Evolutionary conservation across 352 stramenopile genomes (phyloP), one percentile per base, ranked within the genome.

Genomic region (Globisporangium perplexum): DNA sequence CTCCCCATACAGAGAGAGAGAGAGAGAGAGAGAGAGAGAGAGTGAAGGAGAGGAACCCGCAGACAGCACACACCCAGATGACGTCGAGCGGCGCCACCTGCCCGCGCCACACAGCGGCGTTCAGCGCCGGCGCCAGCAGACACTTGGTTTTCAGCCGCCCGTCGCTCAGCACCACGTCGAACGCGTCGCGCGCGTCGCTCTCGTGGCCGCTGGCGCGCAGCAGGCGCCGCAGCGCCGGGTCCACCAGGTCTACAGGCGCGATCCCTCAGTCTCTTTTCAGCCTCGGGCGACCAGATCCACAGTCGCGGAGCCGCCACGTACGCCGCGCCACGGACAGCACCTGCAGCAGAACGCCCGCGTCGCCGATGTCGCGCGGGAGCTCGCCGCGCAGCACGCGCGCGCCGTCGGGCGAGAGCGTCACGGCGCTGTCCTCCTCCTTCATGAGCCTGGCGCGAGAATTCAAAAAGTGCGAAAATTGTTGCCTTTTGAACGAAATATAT

Each of bases 151-250:
- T 60, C 38, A 39, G 33, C 15, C 46, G 51, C 0, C 75, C 80
- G 43, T 90, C 80, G 54, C 74, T 90, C 49, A 90, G 31, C 15
- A 90, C 47, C 39, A 87, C 36, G 52, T 90, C 80, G 38, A 86
- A 87, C 15, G 77, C 67, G 48, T 88, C 66, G 31, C 51, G 56
- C 4, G 70, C 56, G 31, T 62, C 44, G 1, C 23, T 31, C 2
- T 47, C 18, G 2, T 41, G 31, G 12, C 69, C 65, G 1, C 26
- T 30, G 3, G 36, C 20, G 3, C 64, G 61, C 6, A 90, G 63
- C 46, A 65, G 55, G n/a, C 63, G 24, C 42, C 57, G 63, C 4
- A 83, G 50, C 41, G 54, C 59, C 1, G 77, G 80, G 46, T 88
- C 80, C 2, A 51, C 64, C 23, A 86, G 39, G 31, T 88, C 80